phyloP scores from a whole-genome alignment of 1,139 yeast genomes.

The Nakaseomyces sp. region DNA sequence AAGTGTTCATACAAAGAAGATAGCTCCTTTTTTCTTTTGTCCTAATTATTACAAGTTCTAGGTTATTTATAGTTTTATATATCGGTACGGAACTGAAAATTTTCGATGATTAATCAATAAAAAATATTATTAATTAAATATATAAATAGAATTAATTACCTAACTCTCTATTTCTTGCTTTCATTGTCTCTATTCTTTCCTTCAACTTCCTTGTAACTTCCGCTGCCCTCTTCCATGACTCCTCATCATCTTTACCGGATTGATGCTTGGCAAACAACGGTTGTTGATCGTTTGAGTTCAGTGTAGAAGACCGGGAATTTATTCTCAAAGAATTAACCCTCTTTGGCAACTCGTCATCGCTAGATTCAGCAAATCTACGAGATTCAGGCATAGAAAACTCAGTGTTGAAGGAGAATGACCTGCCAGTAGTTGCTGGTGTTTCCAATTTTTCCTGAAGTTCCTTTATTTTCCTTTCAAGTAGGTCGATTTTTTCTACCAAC shows the following conservation, averaged over 20 bases:
- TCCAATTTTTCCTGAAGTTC: constrained; percentile 4
- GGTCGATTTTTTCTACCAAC: neutral
- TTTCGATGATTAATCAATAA: no score
- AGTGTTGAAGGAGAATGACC: neutral
- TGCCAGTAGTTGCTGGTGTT: neutral
- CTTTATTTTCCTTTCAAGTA: constrained; percentile 1
- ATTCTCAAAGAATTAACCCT: constrained; percentile 7
- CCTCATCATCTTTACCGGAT: constrained; percentile 4
- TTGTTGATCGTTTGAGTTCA: neutral
- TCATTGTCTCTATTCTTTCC: constrained; percentile 86
- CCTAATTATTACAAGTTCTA: no score
- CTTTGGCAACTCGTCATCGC: constrained; percentile 6
- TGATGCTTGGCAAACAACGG: neutral
- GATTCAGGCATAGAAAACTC: constrained; percentile 4
- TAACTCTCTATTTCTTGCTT: constrained; percentile 33
- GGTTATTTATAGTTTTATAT: no score
- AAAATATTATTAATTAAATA: neutral
- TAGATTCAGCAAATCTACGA: constrained; percentile 9
- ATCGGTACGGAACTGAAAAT: no score
- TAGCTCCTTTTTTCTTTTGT: no score
- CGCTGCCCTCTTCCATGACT: constrained; percentile 72
- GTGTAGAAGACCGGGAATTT: neutral
- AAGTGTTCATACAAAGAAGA: no score
- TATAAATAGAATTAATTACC: constrained; percentile 1
- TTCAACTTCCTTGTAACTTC: constrained; percentile 79